Base-by-base conservation (phyloP, 257 asterid genomes). In the Datura wrightii region DNA sequence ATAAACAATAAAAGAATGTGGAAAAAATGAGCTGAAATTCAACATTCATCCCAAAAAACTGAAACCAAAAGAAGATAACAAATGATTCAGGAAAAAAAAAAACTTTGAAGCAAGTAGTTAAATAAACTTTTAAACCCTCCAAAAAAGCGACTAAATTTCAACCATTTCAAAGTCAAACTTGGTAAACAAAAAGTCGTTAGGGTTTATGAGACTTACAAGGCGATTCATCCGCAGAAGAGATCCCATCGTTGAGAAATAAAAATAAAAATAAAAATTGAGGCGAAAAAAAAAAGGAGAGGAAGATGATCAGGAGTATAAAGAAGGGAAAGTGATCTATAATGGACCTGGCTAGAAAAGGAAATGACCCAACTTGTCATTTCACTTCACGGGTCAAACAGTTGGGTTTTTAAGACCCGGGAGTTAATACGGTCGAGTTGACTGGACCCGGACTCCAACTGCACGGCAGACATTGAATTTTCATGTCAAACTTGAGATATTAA, bases 221-320 rank as follows among this genome's bases (percentile, higher is more conserved):
- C 82, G 82, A 76, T 76, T 76, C 82, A 76, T 76, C 24, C 82
- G 63, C 1, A 13, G 82, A 50, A 76, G 62, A 76, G 82, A 76
- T 76, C 82, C 82, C 82, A 76, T 76, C 46, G 1, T 24, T 14
- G 48, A 34, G n/a, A 15, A 3, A 42, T 1, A 1, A 2, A 14
- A 13, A 24, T 39, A 2, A 24, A 24, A 24, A 24, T 8, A 72
- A 44, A n/a, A 44, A 44, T n/a, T 10, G 39, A 10, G 6, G 5
- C 31, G 31, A 24, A 24, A 24, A 24, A 41, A 41, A 7, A 39
- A 66, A 31, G 8, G 46, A 6, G 37, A 41, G 1, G 66, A 8
- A 8, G 36, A 59, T 7, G 66, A 56, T 56, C 1, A 36, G 4
- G 79, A 46, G 19, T 37, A 71, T 76, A n/a, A 24, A 52, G 14